These are phyloP conservation scores for Zoysia japonica DNA, from an alignment of 176 grass and related monocot genomes.

Conservation along the genomic window DNA sequence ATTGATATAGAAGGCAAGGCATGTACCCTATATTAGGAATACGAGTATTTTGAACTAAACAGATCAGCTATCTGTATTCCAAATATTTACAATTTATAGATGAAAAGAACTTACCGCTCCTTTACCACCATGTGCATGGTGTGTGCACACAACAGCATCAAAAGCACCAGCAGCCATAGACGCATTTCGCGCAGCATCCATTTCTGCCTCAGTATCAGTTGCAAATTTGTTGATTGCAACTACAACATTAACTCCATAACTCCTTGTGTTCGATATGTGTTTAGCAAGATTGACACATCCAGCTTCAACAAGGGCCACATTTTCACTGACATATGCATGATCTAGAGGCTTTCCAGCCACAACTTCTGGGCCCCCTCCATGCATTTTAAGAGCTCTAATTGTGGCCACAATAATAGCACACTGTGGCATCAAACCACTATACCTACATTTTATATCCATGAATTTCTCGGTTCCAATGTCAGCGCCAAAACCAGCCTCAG, in stretches of 20 bases:
- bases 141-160: conserved; percentile 79
- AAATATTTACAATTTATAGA: conserved; percentile 4
- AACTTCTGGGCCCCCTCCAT: conserved; percentile 90
- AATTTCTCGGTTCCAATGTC: conserved; percentile 99
- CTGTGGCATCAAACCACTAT: conserved; percentile 90
- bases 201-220: conserved; percentile 87
- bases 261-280: conserved; percentile 79
- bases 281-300: conserved; percentile 86
- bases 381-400: conserved; percentile 97
- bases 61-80: neutral
- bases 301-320: conserved; percentile 85
- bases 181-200: conserved; percentile 61
- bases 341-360: conserved; percentile 88
- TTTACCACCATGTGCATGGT: conserved; percentile 98
- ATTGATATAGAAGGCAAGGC: neutral
- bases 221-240: conserved; percentile 96
- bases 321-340: conserved; percentile 85
- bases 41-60: conserved; percentile 1
- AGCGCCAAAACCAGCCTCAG: conserved; percentile 97
- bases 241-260: conserved; percentile 86
- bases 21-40: neutral
- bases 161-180: conserved; percentile 89
- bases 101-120: conserved; percentile 71
- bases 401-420: conserved; percentile 96
- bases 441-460: conserved; percentile 98